Evolutionary conservation across 2,329 filamentous ascomycete species (phyloP), one percentile per base, ranked within the genome.

Genomic region (Aspergillus oerlinghausenensis): DNA sequence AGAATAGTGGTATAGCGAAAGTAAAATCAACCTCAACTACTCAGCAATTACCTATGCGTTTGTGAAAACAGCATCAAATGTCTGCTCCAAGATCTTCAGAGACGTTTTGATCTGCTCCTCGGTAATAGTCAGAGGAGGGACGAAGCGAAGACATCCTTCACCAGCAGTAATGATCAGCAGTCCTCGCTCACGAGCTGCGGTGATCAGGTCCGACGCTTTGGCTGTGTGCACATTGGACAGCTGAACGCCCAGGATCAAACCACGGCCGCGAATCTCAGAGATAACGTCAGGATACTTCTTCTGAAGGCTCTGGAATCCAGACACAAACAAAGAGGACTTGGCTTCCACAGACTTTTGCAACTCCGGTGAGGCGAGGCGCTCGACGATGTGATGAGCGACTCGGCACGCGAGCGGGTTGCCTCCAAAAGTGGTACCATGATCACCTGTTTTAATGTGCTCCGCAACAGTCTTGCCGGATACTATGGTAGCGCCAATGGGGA

Each of bases 391-490:
- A 71, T 96, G 90, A 7, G 90, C 94, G 8, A 97, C 78, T 32
- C 92, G 85, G 68, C 85, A 90, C 2, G 89, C 92, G 42, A 97
- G 82, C 7, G 92, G 92, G 77, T 96, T 97, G 43, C 92, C 92
- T 55, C 92, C 92, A 67, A 96, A 97, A 0, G 92, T 97, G 17
- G 92, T 97, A 51, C 92, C 92, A 75, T 97, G 92, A 73, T 97
- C 92, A 57, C 92, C 90, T 35, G 82, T 81, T 63, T 86, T 81
- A 66, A 88, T 86, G 70, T 87, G 86, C 52, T 87, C 82, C 28
- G 85, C 86, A 1, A 95, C 89, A 25, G 70, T 70, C 63, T 81
- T 78, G 55, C 83, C 82, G 14, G 83, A 85, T 28, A 87, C 80
- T 52, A 88, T 83, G 4, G 88, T 90, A 6, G 94, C 94, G 51